Evolutionary conservation across 2,329 filamentous ascomycete genomes (phyloP).

Genomic region (Cercospora berteroae): DNA sequence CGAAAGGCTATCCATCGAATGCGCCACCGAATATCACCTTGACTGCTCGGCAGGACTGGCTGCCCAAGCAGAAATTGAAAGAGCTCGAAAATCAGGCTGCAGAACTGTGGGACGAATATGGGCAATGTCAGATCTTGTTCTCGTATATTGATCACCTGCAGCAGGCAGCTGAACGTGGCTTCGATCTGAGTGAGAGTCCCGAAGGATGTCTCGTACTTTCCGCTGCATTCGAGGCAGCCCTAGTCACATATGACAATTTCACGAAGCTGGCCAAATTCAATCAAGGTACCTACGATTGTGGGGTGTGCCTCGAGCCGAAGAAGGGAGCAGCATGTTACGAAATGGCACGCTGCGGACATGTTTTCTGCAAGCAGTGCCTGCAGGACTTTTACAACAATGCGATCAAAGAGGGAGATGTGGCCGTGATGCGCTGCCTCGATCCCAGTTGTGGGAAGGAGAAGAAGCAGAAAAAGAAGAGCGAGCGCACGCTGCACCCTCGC

Average conservation of each 20-base stretch:
- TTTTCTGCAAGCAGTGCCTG: conserved; percentile 86
- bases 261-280: conserved; percentile 75
- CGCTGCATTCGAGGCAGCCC: conserved; percentile 59
- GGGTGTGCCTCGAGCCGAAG: conserved; percentile 86
- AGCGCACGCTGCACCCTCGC: conserved; percentile 71
- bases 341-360: conserved; percentile 79
- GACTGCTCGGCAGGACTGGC: conserved; percentile 53
- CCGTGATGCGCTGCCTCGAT: conserved; percentile 73
- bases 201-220: conserved; percentile 50
- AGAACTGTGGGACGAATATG: conserved; percentile 60
- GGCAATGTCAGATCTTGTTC: conserved; percentile 56
- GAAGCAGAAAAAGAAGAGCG: conserved; percentile 54
- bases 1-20: conserved; percentile 55
- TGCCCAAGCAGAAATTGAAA: conserved; percentile 47
- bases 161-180: conserved; percentile 56
- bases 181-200: conserved; percentile 47
- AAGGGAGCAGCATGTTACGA: conserved; percentile 75
- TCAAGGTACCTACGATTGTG: conserved; percentile 81
- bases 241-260: conserved; percentile 76
- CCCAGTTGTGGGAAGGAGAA: conserved; percentile 64
- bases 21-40: conserved; percentile 52
- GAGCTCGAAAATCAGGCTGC: conserved; percentile 49
- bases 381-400: conserved; percentile 87
- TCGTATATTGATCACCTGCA: conserved; percentile 61
- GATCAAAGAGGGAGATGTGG: conserved; percentile 80